Percentiles rank a stretch among this genome's conserved stretches.
Evolutionary conservation across 352 stramenopile genomes (phyloP).

Genomic region (Pythium periplocum): DNA sequence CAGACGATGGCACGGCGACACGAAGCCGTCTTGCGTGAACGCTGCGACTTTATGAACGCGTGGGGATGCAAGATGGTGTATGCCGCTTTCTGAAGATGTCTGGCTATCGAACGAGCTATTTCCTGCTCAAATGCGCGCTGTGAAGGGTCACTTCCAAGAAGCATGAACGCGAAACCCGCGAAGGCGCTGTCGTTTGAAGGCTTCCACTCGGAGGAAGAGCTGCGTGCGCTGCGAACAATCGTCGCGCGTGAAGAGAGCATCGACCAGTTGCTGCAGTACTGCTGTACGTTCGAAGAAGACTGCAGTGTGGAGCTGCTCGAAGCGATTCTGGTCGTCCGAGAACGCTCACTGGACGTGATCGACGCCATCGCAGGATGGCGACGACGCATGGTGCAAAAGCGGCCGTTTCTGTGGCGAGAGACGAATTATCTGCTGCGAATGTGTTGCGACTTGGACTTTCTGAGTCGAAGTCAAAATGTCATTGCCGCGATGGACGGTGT

Average conservation of each 20-base stretch:
- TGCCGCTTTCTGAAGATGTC: too few species aligned
- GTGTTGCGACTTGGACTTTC: conserved; percentile 60
- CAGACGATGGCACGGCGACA: too few species aligned
- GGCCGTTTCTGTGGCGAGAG: conserved; percentile 55
- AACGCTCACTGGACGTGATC: conserved; percentile 43
- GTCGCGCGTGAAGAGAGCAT: conserved; percentile 52
- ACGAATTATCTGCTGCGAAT: conserved; percentile 71
- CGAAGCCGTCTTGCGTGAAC: too few species aligned
- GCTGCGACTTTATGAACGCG: too few species aligned
- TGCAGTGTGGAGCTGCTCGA: conserved; percentile 38
- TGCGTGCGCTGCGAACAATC: conserved; percentile 60
- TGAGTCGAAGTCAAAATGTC: conserved; percentile 59
- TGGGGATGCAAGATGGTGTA: too few species aligned
- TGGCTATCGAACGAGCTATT: too few species aligned
- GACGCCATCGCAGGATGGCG: conserved; percentile 58
- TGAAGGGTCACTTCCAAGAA: too few species aligned
- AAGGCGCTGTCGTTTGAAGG: conserved; percentile 49
- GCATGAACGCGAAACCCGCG: background rate
- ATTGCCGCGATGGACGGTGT: conserved; percentile 50
- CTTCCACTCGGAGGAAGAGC: conserved; percentile 50
- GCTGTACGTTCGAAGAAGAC: conserved; percentile 46
- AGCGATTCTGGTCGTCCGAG: conserved; percentile 36
- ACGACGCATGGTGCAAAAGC: conserved; percentile 46
- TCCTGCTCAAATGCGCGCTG: too few species aligned
- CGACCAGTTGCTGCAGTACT: conserved; percentile 41